These are phyloP conservation scores for Chrysanthemum lavandulifolium DNA, from an alignment of 129 eudicot species.

Conservation along the genomic window DNA sequence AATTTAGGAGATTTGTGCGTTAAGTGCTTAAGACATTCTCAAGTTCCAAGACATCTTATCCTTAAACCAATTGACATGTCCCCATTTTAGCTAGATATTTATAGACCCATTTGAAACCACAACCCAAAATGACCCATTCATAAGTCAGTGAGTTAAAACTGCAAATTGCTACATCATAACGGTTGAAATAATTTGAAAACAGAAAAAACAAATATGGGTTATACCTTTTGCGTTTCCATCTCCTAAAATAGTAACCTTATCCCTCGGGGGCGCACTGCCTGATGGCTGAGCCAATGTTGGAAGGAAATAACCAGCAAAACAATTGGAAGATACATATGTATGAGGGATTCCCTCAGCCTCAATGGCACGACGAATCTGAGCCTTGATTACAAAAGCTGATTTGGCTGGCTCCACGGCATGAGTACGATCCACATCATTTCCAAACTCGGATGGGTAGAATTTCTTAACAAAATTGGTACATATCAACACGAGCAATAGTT, in stretches of 20 bases:
- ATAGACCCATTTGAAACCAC: no score
- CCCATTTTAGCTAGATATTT: no score
- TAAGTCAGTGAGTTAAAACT: no score
- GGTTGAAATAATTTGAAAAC: not conserved
- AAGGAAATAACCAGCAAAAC: constrained; percentile 44
- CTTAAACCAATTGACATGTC: no score
- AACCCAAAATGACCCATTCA: no score
- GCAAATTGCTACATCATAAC: not conserved
- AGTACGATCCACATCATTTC: constrained; percentile 47
- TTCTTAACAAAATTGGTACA: constrained; percentile 27
- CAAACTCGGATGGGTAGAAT: constrained; percentile 51
- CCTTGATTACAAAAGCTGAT: constrained; percentile 33
- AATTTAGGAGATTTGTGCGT: no score
- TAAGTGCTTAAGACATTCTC: no score
- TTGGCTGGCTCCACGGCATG: constrained; percentile 48
- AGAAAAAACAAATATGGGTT: not conserved
- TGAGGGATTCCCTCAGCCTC: constrained; percentile 45
- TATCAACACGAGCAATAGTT: not conserved
- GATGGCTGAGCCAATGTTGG: constrained; percentile 40
- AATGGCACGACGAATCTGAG: constrained; percentile 40
- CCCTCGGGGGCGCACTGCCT: constrained; percentile 48
- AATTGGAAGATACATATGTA: constrained; percentile 39
- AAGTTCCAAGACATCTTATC: no score
- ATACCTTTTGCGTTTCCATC: constrained; percentile 53
- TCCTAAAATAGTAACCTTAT: constrained; percentile 45